Evolutionary conservation across 495 filamentous ascomycete genomes (phyloP).

Genomic region (Penicillium mononematosum): DNA sequence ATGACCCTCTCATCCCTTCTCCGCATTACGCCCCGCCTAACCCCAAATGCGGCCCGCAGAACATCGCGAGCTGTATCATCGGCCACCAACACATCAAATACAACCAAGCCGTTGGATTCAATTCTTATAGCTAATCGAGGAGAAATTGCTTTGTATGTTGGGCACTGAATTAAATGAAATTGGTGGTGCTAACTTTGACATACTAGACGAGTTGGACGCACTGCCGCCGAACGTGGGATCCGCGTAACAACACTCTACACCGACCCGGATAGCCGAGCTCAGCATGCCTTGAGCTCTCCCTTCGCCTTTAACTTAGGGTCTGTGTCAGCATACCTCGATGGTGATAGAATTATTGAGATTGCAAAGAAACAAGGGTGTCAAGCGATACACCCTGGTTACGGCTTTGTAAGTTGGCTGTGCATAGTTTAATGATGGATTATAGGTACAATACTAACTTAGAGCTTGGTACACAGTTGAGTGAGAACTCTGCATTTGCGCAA

Average conservation of each 20-base stretch:
- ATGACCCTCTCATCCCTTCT: slow-evolving; percentile 50
- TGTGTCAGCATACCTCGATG: slow-evolving; percentile 84
- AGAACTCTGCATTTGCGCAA: slow-evolving; percentile 88
- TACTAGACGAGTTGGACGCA: slow-evolving; percentile 73
- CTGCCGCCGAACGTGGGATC: slow-evolving; percentile 84
- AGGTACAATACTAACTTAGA: not conserved
- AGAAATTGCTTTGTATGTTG: slow-evolving; percentile 80
- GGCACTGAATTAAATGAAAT: not conserved
- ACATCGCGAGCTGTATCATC: slow-evolving; percentile 40
- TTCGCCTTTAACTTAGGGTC: slow-evolving; percentile 79
- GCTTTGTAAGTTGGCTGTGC: slow-evolving; percentile 62
- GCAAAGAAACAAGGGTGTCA: slow-evolving; percentile 83
- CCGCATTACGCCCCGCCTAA: slow-evolving; percentile 45
- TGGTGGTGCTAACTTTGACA: slow-evolving; percentile 13
- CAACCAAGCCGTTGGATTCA: slow-evolving; percentile 63
- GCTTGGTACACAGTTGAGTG: slow-evolving; percentile 55
- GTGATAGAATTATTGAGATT: slow-evolving; percentile 82
- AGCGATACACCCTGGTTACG: slow-evolving; percentile 94
- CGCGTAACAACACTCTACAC: slow-evolving; percentile 94
- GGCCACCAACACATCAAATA: slow-evolving; percentile 22
- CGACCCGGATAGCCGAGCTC: slow-evolving; percentile 79
- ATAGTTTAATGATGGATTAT: too few species aligned
- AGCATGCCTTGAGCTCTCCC: slow-evolving; percentile 84
- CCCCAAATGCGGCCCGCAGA: slow-evolving; percentile 36
- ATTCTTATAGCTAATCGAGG: slow-evolving; percentile 95